phyloP scores from a whole-genome alignment of 148 eudicot species.

The Nepenthes mirabilis region DNA sequence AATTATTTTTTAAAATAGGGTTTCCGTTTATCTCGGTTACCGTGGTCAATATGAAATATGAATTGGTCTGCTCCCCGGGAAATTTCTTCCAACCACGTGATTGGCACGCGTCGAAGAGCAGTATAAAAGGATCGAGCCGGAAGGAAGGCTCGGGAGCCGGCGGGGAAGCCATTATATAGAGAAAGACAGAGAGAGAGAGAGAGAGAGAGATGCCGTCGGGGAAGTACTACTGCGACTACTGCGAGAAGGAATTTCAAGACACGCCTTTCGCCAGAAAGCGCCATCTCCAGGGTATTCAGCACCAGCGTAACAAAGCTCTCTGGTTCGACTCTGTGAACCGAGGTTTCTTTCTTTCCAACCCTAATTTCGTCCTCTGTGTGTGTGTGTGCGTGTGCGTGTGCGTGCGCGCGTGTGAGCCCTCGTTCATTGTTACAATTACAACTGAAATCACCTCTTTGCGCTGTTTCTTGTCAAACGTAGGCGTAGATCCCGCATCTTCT shows the following conservation, averaged over 20 bases:
- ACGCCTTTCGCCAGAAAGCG: slow-evolving; percentile 60
- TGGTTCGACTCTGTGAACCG: slow-evolving; percentile 55
- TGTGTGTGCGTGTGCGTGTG: background rate
- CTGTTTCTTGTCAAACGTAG: background rate
- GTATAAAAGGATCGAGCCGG: no score
- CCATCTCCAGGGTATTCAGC: slow-evolving; percentile 62
- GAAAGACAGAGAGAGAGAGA: no score
- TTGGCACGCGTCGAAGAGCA: no score
- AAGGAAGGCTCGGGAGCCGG: no score
- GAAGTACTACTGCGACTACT: slow-evolving; percentile 82
- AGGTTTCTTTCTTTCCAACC: slow-evolving; percentile 13
- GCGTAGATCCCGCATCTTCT: slow-evolving; percentile 15
- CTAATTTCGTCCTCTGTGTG: background rate
- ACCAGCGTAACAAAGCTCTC: slow-evolving; percentile 58
- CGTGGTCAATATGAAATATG: no score
- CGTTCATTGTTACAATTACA: background rate
- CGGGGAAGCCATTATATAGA: no score
- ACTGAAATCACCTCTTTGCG: background rate
- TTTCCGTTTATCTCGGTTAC: no score
- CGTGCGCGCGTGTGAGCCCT: background rate
- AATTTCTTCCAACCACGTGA: no score
- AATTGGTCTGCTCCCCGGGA: no score
- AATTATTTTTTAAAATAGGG: no score
- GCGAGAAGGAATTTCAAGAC: slow-evolving; percentile 83
- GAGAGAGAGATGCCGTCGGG: slow-evolving; percentile 37